Conservation (phyloP, 1,284 basidiomycete species). For the Ganoderma lingzhi region DNA sequence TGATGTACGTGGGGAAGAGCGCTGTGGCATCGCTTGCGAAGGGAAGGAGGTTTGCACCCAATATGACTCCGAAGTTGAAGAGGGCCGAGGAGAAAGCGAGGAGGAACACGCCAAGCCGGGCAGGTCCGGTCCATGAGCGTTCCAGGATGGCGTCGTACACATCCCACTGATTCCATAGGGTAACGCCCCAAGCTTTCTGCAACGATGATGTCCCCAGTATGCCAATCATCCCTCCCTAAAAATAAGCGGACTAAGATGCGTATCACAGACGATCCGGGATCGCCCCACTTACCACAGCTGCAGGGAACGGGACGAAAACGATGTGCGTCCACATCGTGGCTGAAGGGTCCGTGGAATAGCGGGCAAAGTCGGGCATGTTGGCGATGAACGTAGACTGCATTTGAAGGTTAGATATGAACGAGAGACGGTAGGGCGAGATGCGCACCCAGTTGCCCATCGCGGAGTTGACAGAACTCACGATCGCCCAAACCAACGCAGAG, state of each 20-base stretch:
- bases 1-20: constrained; percentile 47
- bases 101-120: constrained; percentile 52
- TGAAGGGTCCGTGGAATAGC: constrained; percentile 31
- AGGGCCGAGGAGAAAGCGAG: constrained; percentile 50
- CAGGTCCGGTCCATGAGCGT: constrained; percentile 28
- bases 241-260: neutral
- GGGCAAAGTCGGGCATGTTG: constrained; percentile 46
- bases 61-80: constrained; percentile 54
- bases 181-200: constrained; percentile 35
- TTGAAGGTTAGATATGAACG: neutral
- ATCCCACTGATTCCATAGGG: constrained; percentile 39
- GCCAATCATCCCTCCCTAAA: constrained; percentile 37
- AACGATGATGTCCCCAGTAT: constrained; percentile 36
- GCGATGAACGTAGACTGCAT: constrained; percentile 44
- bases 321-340: constrained; percentile 38
- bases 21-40: constrained; percentile 46
- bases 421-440: neutral
- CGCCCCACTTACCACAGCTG: constrained; percentile 28
- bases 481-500: constrained; percentile 47
- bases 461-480: constrained; percentile 49
- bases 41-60: constrained; percentile 45
- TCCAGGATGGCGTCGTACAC: constrained; percentile 38
- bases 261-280: neutral
- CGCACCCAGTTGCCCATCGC: constrained; percentile 48
- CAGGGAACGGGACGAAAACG: constrained; percentile 36